Conservation (phyloP, 2,329 filamentous ascomycete species). For the Cercospora sesami region DNA sequence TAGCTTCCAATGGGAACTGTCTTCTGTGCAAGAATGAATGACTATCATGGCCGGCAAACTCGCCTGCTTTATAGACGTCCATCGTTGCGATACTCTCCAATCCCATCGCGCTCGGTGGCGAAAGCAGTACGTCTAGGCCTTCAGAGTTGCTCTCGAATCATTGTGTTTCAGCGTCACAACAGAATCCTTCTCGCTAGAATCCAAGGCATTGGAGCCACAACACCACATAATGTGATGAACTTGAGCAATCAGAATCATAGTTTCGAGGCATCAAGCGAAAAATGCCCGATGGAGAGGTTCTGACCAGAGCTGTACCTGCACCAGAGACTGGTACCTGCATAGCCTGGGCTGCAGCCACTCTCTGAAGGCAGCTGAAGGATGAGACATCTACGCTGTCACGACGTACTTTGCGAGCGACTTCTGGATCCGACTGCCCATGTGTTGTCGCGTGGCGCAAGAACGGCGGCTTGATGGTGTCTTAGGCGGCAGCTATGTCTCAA, state of each 20-base stretch:
- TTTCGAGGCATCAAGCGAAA: not conserved
- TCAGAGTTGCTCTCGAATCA: not conserved
- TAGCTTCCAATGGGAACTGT: too few relatives aligned
- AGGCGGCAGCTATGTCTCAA: not conserved
- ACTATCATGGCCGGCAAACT: not conserved
- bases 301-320: not conserved
- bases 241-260: not conserved
- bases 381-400: not conserved
- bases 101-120: too few relatives aligned
- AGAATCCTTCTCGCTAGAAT: not conserved
- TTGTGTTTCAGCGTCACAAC: not conserved
- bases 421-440: not conserved
- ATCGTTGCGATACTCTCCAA: too few relatives aligned
- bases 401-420: not conserved
- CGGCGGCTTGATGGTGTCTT: not conserved
- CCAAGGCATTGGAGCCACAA: constrained; percentile 3
- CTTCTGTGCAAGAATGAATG: too few relatives aligned
- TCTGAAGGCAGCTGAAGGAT: not conserved
- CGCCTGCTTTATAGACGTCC: too few relatives aligned
- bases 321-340: not conserved
- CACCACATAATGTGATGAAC: not conserved
- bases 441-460: not conserved
- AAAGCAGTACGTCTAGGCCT: not conserved
- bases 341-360: not conserved
- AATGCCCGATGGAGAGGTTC: not conserved